Base-by-base conservation (phyloP, 1,284 basidiomycete genomes). In the Trichosporon asahii region DNA sequence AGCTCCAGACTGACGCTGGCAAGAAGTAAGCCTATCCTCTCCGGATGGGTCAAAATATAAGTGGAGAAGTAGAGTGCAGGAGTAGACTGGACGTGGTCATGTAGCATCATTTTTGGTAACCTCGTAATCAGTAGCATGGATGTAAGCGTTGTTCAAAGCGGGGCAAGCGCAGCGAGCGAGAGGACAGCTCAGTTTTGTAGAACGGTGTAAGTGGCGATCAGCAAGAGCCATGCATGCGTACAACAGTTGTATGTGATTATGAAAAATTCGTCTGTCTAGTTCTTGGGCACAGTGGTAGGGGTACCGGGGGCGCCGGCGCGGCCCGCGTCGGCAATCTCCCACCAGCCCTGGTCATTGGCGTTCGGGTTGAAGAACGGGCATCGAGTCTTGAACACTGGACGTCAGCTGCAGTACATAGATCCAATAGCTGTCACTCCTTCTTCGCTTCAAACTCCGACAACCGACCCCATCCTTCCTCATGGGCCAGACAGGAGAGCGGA, bases 281-380 rank as follows among this genome's bases (percentile, higher is more conserved):
- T n/a, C 57, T 29, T 11, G 25, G 55, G 18, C 57, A 18, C 6
- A 21, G 49, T 33, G 31, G 31, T 33, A 9, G 31, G 31, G 11
- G 31, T 33, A 9, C 31, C 49, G 23, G 49, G 49, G 49, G 49
- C 35, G 12, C 69, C 69, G 4, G 66, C 57, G 6, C 68, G 69
- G 1, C 72, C 80, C 23, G 70, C 71, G 40, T 81, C 79, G 60
- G 80, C 80, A 18, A 82, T 66, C 63, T 92, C 88, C 92, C 92
- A 94, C 87, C 91, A 89, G 76, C 85, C 86, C 66, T 87, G 86
- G 3, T 87, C 87, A 71, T 90, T 90, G 11, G 87, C 85, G 67
- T 83, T 74, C 57, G 91, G 91, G 64, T 86, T 84, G 81, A 94
- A 95, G 83, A 91, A 94, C 77, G 88, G 89, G 85, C 93, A 95